phyloP scores from a whole-genome alignment of 176 grass and related monocot species.

The Neostapfia colusana region DNA sequence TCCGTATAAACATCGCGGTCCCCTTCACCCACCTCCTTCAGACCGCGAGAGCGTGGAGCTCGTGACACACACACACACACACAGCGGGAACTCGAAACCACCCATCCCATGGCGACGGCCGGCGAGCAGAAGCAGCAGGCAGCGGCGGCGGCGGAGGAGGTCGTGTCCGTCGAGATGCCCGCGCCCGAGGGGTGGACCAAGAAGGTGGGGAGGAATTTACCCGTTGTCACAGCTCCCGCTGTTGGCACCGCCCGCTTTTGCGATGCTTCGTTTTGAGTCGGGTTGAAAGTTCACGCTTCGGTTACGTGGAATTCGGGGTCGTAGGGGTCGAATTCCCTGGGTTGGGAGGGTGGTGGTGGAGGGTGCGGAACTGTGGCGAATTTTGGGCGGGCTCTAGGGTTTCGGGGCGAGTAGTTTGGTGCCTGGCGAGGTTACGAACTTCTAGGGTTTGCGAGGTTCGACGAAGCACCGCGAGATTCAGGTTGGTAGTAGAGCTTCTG shows the following conservation, averaged over 20 bases:
- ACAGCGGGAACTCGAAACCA: background rate
- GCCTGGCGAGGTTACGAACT: background rate
- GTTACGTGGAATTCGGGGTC: background rate
- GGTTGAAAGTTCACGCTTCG: background rate
- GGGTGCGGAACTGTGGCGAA: background rate
- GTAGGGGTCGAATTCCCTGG: background rate
- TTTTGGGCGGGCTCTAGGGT: constrained; percentile 11
- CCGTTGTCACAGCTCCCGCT: too few species aligned
- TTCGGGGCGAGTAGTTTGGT: background rate
- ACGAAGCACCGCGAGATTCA: background rate
- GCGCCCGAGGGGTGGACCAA: constrained; percentile 66
- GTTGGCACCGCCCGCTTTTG: background rate
- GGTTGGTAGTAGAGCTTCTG: background rate
- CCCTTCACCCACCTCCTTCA: background rate
- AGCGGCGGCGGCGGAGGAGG: constrained; percentile 25
- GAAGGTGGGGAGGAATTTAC: constrained; percentile 41
- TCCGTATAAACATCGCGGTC: constrained; percentile 10
- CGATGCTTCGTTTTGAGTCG: background rate
- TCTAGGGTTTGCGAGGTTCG: constrained; percentile 20
- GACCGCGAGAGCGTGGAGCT: background rate
- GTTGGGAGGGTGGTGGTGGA: rapidly evolving
- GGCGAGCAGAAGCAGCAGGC: constrained; percentile 6
- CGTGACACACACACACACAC: background rate
- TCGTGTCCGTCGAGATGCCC: constrained; percentile 60
- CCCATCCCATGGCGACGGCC: constrained; percentile 23